Evolutionary conservation across 2,329 filamentous ascomycete genomes (phyloP).

Genomic region (Colletotrichum echinochloae): DNA sequence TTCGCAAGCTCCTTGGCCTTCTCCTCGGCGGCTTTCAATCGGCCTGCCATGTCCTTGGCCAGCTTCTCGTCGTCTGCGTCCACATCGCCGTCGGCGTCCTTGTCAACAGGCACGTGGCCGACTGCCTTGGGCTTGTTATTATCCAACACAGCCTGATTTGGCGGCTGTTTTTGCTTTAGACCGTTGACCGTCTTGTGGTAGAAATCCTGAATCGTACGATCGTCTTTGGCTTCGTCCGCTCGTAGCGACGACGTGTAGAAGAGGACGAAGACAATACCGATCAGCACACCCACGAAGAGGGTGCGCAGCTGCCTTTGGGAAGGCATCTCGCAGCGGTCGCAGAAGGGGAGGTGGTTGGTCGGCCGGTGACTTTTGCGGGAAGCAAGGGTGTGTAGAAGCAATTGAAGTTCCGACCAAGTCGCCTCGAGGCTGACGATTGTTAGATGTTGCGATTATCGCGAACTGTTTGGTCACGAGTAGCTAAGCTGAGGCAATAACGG

Average conservation of each 20-base stretch:
- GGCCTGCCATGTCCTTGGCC: slow-evolving; percentile 67
- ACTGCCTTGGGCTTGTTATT: slow-evolving; percentile 53
- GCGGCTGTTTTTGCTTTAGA: slow-evolving; percentile 48
- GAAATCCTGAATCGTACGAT: slow-evolving; percentile 63
- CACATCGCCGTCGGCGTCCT: slow-evolving; percentile 66
- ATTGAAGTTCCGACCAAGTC: too few species aligned
- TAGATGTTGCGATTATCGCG: slow-evolving; percentile 1
- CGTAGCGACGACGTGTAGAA: slow-evolving; percentile 77
- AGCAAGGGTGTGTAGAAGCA: background rate
- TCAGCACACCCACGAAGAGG: slow-evolving; percentile 72
- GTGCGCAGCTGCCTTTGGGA: slow-evolving; percentile 77
- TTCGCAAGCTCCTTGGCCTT: slow-evolving; percentile 77
- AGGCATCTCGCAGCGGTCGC: slow-evolving; percentile 64
- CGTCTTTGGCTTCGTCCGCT: slow-evolving; percentile 60
- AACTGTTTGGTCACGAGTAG: slow-evolving; percentile 2
- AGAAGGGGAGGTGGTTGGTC: background rate
- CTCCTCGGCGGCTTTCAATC: slow-evolving; percentile 76
- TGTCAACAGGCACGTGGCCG: slow-evolving; percentile 58
- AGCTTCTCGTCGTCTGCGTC: slow-evolving; percentile 68
- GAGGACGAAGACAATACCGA: slow-evolving; percentile 74
- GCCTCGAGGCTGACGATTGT: background rate
- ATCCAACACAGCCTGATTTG: slow-evolving; percentile 56
- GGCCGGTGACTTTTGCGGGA: background rate
- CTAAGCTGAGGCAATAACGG: slow-evolving; percentile 18
- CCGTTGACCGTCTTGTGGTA: slow-evolving; percentile 71